Evolutionary conservation across 768 basidiomycete species (phyloP).

Genomic region (Auriculariales sp.): DNA sequence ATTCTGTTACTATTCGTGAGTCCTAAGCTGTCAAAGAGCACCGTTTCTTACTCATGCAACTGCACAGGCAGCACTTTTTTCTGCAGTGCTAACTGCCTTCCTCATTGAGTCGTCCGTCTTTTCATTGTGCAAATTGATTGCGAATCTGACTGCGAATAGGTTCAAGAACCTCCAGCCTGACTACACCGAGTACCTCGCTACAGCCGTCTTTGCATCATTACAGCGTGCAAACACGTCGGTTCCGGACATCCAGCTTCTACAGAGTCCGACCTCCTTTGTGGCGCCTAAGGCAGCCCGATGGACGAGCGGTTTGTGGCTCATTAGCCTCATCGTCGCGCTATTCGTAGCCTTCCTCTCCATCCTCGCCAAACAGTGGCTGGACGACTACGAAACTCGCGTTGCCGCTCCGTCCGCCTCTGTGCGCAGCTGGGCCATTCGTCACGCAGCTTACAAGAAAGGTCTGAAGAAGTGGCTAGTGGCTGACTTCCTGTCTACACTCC

Average conservation of each 20-base stretch:
- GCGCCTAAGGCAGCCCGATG: background rate
- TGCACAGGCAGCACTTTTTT: constrained; percentile 1
- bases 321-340: background rate
- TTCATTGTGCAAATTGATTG: too few relatives aligned
- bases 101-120: background rate
- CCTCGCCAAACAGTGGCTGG: background rate
- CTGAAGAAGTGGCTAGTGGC: background rate
- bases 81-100: background rate
- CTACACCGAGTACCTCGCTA: background rate
- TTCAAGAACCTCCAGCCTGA: background rate
- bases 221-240: background rate
- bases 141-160: too few relatives aligned
- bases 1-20: constrained; percentile 4
- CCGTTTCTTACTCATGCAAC: background rate
- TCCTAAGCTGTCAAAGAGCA: background rate
- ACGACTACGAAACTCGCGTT: background rate
- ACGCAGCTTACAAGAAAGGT: background rate
- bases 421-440: background rate
- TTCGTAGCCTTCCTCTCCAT: background rate
- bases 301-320: background rate
- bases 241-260: background rate
- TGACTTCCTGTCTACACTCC: background rate
- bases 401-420: background rate
- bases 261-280: background rate
- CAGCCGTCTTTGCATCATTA: background rate